A percentile compares a stretch with the other conserved stretches of the same genome.
phyloP scores from a whole-genome alignment of 2,329 filamentous ascomycete species.

The Penicillium olsonii region DNA sequence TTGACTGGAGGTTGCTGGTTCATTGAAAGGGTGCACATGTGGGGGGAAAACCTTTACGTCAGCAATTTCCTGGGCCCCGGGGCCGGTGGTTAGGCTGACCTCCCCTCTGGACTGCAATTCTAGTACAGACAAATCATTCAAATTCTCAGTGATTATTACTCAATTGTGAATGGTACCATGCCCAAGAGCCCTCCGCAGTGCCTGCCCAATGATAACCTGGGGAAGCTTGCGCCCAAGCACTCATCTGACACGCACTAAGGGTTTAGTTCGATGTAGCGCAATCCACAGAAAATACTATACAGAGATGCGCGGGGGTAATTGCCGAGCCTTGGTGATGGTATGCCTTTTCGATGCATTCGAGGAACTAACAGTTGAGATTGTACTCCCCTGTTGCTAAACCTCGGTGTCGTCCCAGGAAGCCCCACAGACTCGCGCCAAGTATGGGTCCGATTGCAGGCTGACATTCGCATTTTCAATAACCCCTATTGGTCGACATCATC shows the following conservation, averaged over 20 bases:
- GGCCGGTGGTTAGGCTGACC: constrained; percentile 14
- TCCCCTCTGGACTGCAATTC: not conserved
- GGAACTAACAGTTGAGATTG: too few species aligned
- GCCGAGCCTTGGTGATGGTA: too few species aligned
- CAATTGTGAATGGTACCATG: not conserved
- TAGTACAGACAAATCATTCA: not conserved
- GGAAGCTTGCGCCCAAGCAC: not conserved
- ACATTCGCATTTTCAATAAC: too few species aligned
- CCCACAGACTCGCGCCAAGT: too few species aligned
- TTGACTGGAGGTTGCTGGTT: constrained; percentile 7
- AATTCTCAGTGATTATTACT: too few species aligned
- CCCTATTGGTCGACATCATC: too few species aligned
- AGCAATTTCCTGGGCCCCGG: not conserved
- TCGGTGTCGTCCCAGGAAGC: too few species aligned
- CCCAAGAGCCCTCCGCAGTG: constrained; percentile 10
- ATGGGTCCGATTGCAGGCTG: too few species aligned
- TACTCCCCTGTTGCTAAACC: too few species aligned
- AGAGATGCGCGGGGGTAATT: not conserved
- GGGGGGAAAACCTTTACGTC: constrained; percentile 2
- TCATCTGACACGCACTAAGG: not conserved
- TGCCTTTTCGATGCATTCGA: too few species aligned
- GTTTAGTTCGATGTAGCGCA: constrained; percentile 3
- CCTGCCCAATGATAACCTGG: not conserved
- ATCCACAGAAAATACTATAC: constrained; percentile 15
- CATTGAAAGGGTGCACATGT: not conserved